phyloP scores from a whole-genome alignment of 192 early-diverging fungal genomes.

The Ambispora gerdemannii region DNA sequence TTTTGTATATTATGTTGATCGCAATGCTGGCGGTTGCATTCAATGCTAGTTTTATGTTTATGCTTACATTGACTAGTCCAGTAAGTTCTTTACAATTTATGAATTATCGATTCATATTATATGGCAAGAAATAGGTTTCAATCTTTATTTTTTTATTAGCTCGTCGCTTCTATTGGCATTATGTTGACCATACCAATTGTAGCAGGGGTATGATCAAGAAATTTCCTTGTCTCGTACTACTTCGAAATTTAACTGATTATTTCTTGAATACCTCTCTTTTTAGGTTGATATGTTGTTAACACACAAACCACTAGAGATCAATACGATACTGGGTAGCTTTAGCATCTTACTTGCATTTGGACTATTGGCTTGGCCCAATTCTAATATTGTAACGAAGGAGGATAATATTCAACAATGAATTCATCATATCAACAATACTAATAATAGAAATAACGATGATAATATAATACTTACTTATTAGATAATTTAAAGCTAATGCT shows the following conservation, averaged over 20 bases:
- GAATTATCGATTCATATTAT: neutral
- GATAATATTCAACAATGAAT: no score
- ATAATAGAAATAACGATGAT: no score
- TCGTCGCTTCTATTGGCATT: constrained; percentile 76
- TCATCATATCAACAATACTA: no score
- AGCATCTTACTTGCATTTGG: constrained; percentile 19
- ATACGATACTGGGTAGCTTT: constrained; percentile 16
- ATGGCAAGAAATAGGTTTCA: no score
- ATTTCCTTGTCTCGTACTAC: neutral
- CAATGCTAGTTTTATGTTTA: constrained; percentile 76
- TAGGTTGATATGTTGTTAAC: constrained; percentile 12
- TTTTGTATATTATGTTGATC: constrained; percentile 58
- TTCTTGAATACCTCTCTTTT: neutral
- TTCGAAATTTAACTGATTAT: neutral
- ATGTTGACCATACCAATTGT: constrained; percentile 79
- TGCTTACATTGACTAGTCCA: constrained; percentile 66
- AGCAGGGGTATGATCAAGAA: constrained; percentile 35
- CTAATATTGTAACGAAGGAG: neutral
- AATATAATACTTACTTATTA: no score
- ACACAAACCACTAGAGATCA: neutral
- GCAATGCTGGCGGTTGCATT: constrained; percentile 69
- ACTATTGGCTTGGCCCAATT: constrained; percentile 16
- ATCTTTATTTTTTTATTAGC: constrained; percentile 33
- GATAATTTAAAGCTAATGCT: no score
- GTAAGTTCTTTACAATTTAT: constrained; percentile 23